A percentile compares a stretch with the other conserved stretches of the same genome.
Evolutionary conservation across 257 asterid species (phyloP).

Genomic region (Orobanche coerulescens): DNA sequence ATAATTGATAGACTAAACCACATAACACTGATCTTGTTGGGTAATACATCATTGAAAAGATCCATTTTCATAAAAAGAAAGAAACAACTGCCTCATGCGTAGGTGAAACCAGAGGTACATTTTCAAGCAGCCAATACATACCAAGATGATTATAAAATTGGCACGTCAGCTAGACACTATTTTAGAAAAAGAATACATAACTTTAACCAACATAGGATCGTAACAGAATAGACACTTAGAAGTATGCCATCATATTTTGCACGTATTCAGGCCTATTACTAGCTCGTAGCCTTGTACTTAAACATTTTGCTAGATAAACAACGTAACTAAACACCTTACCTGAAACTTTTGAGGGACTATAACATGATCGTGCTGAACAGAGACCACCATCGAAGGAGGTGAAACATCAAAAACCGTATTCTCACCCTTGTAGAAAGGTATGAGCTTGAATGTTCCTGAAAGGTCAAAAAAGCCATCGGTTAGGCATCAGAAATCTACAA

Average conservation of each 20-base stretch:
- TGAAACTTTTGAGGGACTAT: constrained; percentile 67
- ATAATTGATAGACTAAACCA: neutral
- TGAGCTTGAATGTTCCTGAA: constrained; percentile 74
- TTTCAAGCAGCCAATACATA: constrained; percentile 12
- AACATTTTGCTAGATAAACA: constrained; percentile 10
- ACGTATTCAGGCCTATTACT: constrained; percentile 5
- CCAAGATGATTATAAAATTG: neutral
- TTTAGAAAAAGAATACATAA: neutral
- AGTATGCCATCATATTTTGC: neutral
- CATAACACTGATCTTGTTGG: constrained; percentile 4
- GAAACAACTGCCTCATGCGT: constrained; percentile 4
- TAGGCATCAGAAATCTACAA: constrained; percentile 17
- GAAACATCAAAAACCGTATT: constrained; percentile 94
- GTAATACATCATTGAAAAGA: constrained; percentile 6
- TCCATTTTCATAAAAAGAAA: neutral
- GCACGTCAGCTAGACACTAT: neutral
- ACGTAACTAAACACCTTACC: constrained; percentile 40
- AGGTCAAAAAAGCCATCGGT: constrained; percentile 22
- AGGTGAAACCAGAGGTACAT: neutral
- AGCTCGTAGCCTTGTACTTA: constrained; percentile 22
- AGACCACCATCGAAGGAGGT: constrained; percentile 69
- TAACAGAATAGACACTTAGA: constrained; percentile 1
- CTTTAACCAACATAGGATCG: neutral
- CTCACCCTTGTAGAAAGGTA: constrained; percentile 97
- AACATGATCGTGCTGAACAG: constrained; percentile 76